Base-by-base conservation (phyloP, 495 filamentous ascomycete genomes). In the Choiromyces venosus region DNA sequence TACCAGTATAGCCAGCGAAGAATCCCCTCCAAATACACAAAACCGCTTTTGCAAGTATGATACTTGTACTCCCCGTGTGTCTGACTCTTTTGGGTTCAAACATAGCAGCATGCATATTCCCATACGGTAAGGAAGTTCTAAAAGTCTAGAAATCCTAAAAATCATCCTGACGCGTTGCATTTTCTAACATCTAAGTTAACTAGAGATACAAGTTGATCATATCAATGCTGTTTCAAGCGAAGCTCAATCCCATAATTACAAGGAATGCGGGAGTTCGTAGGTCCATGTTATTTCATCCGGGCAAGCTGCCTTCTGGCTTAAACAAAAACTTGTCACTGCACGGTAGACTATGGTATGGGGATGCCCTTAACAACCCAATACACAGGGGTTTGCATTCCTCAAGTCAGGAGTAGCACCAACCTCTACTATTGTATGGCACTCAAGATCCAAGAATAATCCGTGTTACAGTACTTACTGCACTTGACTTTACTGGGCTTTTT, bases 311-410 rank as follows among this genome's bases (percentile, higher is more conserved):
- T 12, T 29, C 52, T 29, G 0, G 52, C n/a, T 29, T 29, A 14
- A 25, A 56, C n/a, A 29, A 25, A 29, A 56, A 52, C 46, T 8
- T 14, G n/a, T 29, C 52, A n/a, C n/a, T 29, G 10, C 14, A 42
- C 40, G 40, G 14, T 42, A 0, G 14, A 42, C 14, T 42, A 42
- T 42, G 40, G 10, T 10, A 42, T 42, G 14, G 18, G 18, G 14
- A 52, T 18, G 21, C 10, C 21, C n/a, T 12, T 0, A 52, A 25
- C n/a, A 5, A 10, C 21, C n/a, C 21, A 52, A 29, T 29, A 56
- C 52, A 56, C n/a, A 14, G 52, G 52, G 52, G 52, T 56, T 56
- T 56, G 25, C 52, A 56, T 56, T 56, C 52, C n/a, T 56, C 52
- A 29, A 29, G 52, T 3, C 9, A 56, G 52, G n/a, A 56, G 52